Percentiles rank a stretch among this genome's conserved stretches.
Conservation (phyloP, 768 basidiomycete genomes). For the Lyophyllum shimeji region DNA sequence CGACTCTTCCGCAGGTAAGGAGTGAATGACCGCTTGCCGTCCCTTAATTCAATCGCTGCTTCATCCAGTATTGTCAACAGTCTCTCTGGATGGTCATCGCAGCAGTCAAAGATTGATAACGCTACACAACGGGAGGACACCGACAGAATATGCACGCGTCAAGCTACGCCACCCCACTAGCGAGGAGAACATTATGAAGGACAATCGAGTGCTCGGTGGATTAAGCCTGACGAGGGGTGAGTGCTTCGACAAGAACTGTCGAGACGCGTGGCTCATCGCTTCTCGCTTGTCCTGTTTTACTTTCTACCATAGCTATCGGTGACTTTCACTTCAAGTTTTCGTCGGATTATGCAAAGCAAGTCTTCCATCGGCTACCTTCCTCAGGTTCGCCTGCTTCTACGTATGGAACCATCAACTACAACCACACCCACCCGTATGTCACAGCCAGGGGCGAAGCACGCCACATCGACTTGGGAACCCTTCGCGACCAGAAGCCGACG, state of each 20-base stretch:
- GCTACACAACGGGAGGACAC: neutral
- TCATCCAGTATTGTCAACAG: constrained; percentile 2
- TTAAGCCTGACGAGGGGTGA: neutral
- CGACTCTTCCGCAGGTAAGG: constrained; percentile 1
- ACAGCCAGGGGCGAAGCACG: neutral
- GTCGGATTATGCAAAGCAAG: neutral
- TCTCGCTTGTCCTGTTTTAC: neutral
- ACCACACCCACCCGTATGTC: constrained; percentile 3
- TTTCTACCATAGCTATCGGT: neutral
- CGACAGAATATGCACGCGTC: constrained; percentile 3
- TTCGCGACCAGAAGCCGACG: neutral
- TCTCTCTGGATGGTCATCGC: neutral
- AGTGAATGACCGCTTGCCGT: neutral
- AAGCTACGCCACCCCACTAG: neutral
- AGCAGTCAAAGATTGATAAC: neutral
- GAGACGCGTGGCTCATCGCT: neutral
- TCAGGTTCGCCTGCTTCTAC: neutral
- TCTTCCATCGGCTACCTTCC: neutral
- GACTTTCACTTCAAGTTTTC: constrained; percentile 4
- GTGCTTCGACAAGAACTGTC: neutral
- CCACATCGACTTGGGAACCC: neutral
- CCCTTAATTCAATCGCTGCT: neutral
- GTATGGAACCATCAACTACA: neutral
- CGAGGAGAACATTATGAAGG: neutral
- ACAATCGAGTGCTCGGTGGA: neutral